Conservation (phyloP, 768 basidiomycete species). For the Ephemerocybe angulata region DNA sequence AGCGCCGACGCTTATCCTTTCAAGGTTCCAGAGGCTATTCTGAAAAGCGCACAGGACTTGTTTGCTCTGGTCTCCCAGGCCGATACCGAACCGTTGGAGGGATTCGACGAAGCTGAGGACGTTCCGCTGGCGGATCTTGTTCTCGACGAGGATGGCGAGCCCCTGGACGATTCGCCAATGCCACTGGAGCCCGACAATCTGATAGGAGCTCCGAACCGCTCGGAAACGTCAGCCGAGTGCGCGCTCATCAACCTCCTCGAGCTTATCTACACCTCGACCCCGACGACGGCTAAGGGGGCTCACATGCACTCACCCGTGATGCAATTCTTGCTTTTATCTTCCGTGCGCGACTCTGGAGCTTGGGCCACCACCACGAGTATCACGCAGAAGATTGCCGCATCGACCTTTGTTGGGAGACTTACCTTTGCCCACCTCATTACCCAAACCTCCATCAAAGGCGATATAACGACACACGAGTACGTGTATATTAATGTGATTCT, state of each 20-base stretch:
- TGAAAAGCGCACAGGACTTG: neutral
- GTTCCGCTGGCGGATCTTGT: neutral
- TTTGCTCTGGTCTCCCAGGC: neutral
- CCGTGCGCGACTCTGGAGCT: neutral
- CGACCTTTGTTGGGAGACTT: slow-evolving; percentile 6
- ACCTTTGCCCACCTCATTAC: slow-evolving; percentile 7
- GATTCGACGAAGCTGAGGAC: neutral
- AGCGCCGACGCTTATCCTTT: neutral
- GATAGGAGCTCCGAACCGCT: neutral
- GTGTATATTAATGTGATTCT: neutral
- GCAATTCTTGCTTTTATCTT: slow-evolving; percentile 9
- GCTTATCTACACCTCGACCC: neutral
- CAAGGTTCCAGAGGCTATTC: neutral
- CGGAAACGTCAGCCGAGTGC: neutral
- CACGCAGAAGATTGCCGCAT: slow-evolving; percentile 13
- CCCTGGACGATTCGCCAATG: neutral
- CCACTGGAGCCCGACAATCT: neutral
- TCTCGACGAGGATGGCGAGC: neutral
- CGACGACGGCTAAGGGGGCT: neutral
- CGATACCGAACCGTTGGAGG: neutral
- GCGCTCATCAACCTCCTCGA: neutral
- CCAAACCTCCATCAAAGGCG: neutral
- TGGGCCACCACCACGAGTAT: slow-evolving; percentile 9
- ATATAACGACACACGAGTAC: neutral
- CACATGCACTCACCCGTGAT: neutral